Evolutionary conservation across 108 stramenopile genomes (phyloP), one percentile per base, ranked within the genome.

Genomic region (Cyclotella kingstonii): DNA sequence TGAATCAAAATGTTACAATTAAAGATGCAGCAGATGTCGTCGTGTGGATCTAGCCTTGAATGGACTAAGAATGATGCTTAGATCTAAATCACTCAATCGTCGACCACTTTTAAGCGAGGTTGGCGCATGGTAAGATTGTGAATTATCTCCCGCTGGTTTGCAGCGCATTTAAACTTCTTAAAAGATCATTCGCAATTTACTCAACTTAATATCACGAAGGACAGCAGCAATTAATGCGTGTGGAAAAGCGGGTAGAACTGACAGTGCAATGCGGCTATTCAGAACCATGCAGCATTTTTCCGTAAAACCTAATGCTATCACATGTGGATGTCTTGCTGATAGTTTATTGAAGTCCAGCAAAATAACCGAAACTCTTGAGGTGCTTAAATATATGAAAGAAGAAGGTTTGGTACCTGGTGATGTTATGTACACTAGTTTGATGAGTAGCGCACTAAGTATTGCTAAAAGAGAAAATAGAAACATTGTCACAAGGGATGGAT

Each of bases 221-320:
- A 94, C 90, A 12, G 86, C 93, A 40, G 88, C 93, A 5, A 94
- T 94, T 34, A 78, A 91, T 67, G 93, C 93, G 7, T 90, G 86
- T 75, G 93, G 90, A 5, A 91, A 91, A 71, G 59, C 80, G 2
- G 90, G 86, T 7, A 54, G 87, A 15, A 75, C 82, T 17, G 85
- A 91, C 41, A 86, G 88, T 18, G 88, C 89, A 3, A 43, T 87
- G 7, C 54, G 73, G 33, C 63, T 93, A 2, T 90, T 94, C 54
- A 22, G 58, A 1, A 73, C 82, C 48, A 90, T 94, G 87, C 82
- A 86, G 38, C 72, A 70, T 7, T 84, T 81, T 66, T 82, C 78
- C 6, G 85, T 86, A 4, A 58, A 78, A 22, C 89, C 93, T 26
- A 93, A 93, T 57, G 76, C 79, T 3, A 54, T 88, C 5, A 94